Conservation (phyloP, 2,329 filamentous ascomycete species). For the Pyricularia sp. region DNA sequence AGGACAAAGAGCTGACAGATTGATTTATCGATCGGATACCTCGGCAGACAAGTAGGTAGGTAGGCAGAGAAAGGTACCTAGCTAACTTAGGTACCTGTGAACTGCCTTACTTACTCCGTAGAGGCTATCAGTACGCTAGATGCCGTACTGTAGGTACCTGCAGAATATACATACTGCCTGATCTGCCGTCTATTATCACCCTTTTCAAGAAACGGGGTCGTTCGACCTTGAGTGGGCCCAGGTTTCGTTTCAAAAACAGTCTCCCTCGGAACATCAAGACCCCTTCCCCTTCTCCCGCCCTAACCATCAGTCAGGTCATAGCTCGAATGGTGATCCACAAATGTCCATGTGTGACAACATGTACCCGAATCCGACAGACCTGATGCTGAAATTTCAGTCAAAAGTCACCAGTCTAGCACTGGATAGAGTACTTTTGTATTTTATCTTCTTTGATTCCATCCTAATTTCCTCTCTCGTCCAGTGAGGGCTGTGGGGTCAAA, state of each 20-base stretch:
- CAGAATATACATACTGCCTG: background rate
- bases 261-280: slow-evolving; percentile 2
- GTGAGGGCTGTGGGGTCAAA: no score
- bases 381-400: no score
- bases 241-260: slow-evolving; percentile 5
- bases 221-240: background rate
- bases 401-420: no score
- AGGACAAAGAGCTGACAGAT: background rate
- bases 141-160: no score
- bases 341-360: background rate
- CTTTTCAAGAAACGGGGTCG: background rate
- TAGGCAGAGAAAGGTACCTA: no score
- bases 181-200: background rate
- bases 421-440: no score
- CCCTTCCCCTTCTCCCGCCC: background rate
- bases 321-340: background rate
- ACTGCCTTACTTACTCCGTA: no score
- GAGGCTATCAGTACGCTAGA: no score
- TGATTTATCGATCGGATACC: background rate
- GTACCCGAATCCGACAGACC: background rate
- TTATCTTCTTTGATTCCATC: no score
- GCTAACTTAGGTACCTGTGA: no score
- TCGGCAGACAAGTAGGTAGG: background rate
- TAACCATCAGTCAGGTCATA: background rate
- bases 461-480: no score